phyloP scores from a whole-genome alignment of 2,329 filamentous ascomycete genomes.

The Penicillium sp. region DNA sequence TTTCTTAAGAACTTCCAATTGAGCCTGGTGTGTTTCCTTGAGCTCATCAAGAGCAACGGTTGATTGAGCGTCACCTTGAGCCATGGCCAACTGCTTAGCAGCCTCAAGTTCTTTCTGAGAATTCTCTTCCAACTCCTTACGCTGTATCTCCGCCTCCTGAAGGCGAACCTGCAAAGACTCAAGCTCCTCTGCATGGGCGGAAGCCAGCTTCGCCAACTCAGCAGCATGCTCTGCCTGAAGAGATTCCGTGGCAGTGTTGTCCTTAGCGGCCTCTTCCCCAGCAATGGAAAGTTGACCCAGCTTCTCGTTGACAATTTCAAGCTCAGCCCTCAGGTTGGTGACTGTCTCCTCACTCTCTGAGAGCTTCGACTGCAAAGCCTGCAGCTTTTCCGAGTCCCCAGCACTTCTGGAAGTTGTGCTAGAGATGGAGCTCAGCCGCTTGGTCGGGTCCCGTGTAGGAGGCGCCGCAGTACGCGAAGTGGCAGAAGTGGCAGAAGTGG shows the following conservation, averaged over 20 bases:
- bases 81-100: conserved; percentile 36
- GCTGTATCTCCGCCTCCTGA: conserved; percentile 37
- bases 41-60: conserved; percentile 38
- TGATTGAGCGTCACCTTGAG: conserved; percentile 37
- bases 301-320: conserved; percentile 38
- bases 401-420: conserved; percentile 27
- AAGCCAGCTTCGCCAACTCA: conserved; percentile 34
- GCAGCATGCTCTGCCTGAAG: conserved; percentile 33
- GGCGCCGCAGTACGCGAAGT: conserved; percentile 22
- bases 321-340: conserved; percentile 32
- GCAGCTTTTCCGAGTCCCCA: conserved; percentile 35
- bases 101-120: conserved; percentile 41
- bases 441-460: conserved; percentile 32
- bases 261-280: conserved; percentile 23
- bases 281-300: conserved; percentile 32
- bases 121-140: conserved; percentile 39
- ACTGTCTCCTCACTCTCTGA: conserved; percentile 39
- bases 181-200: conserved; percentile 34
- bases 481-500: conserved; percentile 21
- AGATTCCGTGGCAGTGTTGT: conserved; percentile 23
- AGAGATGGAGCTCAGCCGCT: conserved; percentile 37
- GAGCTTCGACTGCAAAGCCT: conserved; percentile 36
- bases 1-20: conserved; percentile 37
- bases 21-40: conserved; percentile 36
- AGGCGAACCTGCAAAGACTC: conserved; percentile 34